Base-by-base conservation (phyloP, 805 yeast species). In the Metschnikowia peoriensis region DNA sequence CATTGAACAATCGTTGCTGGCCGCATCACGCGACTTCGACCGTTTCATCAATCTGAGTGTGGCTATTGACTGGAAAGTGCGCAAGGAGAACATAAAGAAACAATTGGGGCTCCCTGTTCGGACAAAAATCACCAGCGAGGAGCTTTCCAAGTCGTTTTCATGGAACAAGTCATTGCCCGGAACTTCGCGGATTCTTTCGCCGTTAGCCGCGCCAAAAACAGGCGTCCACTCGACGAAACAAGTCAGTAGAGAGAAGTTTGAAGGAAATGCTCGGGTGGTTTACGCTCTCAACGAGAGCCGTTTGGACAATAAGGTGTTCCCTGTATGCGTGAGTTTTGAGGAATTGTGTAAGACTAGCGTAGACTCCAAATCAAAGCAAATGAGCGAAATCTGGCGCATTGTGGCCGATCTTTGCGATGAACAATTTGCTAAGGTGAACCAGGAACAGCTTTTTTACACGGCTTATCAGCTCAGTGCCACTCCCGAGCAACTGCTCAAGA, bases 1-100 rank as follows among this genome's bases (percentile, higher is more conserved):
- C 5, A 90, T 93, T 57, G 97, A 92, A 64, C 90, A 85, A 60
- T 80, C 91, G 0, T 77, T 92, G 54, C 71, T 80, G 2, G 70
- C 83, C 17, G 91, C 96, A 6, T 85, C 96, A 3, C 78, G 78
- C 51, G 97, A 91, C 64, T 94, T 93, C 69, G 97, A 92, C 66
- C 70, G 68, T 42, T 88, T 84, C 65, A 84, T 93, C 54, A 84
- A 79, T 60, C 82, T 84, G 55, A 88, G 86, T 61, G 77, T 94
- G 28, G 74, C 86, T 4, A 76, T 88, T 45, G 97, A 92, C 67
- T 94, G 98, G 97, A 83, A 83, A 52, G 81, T 81, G 46, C 82
- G 89, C 57, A 85, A 89, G 61, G 83, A 83, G 55, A 88, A 85
- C 60, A 79, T 93, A 44, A 81, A 88, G 64, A 85, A 83, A 57